Evolutionary conservation across 805 yeast species (phyloP).

Genomic region (Huiozyma sinensis): DNA sequence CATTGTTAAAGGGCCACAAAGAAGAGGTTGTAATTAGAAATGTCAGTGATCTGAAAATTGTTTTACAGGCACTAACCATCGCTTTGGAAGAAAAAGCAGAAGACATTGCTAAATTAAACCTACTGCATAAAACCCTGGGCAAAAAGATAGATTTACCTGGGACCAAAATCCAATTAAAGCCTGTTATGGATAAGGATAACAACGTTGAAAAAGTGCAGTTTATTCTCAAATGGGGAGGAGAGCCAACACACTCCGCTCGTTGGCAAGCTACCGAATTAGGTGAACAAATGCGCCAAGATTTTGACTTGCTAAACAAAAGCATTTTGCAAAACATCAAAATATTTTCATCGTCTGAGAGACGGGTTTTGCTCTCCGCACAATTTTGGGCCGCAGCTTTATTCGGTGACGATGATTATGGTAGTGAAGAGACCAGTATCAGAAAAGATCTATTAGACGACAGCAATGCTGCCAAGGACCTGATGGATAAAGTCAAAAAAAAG

Average conservation of each 20-base stretch:
- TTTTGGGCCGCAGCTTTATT: constrained; percentile 69
- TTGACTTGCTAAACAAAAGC: constrained; percentile 72
- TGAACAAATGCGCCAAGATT: constrained; percentile 88
- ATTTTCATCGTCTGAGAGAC: constrained; percentile 85
- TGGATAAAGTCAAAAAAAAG: constrained; percentile 97
- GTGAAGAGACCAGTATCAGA: constrained; percentile 68
- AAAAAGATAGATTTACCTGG: constrained; percentile 90
- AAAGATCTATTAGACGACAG: constrained; percentile 92
- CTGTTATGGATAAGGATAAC: constrained; percentile 56
- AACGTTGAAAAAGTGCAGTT: constrained; percentile 91
- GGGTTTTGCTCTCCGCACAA: constrained; percentile 89
- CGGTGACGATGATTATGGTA: constrained; percentile 63
- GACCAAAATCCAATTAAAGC: constrained; percentile 91
- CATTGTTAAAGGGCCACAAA: constrained; percentile 82
- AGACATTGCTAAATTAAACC: constrained; percentile 65
- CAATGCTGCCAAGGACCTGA: constrained; percentile 93
- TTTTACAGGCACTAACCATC: constrained; percentile 68
- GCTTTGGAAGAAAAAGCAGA: constrained; percentile 76
- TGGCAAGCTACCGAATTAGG: constrained; percentile 94
- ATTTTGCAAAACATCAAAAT: constrained; percentile 79
- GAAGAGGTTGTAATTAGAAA: constrained; percentile 94
- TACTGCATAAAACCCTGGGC: constrained; percentile 72
- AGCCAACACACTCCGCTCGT: constrained; percentile 94
- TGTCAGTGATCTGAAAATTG: constrained; percentile 74
- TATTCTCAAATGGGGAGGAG: constrained; percentile 98